Evolutionary conservation across 1,284 basidiomycete species (phyloP).

Genomic region (Thelephora terrestris): DNA sequence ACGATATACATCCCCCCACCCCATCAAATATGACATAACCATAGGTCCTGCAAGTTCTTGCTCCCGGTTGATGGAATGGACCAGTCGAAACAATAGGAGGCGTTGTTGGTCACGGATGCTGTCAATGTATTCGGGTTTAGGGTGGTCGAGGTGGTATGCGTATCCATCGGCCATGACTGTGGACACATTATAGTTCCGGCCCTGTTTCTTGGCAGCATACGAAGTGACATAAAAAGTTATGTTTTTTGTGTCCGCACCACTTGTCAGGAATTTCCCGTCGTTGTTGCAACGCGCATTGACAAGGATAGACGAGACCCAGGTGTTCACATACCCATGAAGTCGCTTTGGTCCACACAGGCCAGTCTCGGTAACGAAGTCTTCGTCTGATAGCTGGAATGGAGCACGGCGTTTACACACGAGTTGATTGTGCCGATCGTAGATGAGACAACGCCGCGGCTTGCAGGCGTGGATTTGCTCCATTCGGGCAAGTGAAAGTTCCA

Average conservation of each 20-base stretch:
- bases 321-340: constrained; percentile 18
- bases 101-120: constrained; percentile 12
- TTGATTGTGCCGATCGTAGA: constrained; percentile 11
- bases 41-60: constrained; percentile 26
- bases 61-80: constrained; percentile 22
- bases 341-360: constrained; percentile 16
- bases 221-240: constrained; percentile 19
- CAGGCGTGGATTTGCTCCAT: constrained; percentile 26
- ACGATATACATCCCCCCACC: constrained; percentile 22
- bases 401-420: constrained; percentile 25
- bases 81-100: constrained; percentile 16
- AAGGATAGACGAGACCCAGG: constrained; percentile 19
- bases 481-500: constrained; percentile 12
- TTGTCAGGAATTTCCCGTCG: constrained; percentile 26
- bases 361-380: constrained; percentile 15
- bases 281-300: constrained; percentile 22
- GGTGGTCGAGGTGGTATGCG: constrained; percentile 17
- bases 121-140: constrained; percentile 6
- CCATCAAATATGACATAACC: constrained; percentile 27
- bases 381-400: constrained; percentile 18
- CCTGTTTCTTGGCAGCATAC: constrained; percentile 21
- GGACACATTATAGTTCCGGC: constrained; percentile 16
- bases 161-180: constrained; percentile 22
- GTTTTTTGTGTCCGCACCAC: constrained; percentile 19
- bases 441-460: constrained; percentile 14